Evolutionary conservation across 164 flowering plant species (phyloP), one percentile per base, ranked within the genome.

Genomic region (Protea cynaroides): DNA sequence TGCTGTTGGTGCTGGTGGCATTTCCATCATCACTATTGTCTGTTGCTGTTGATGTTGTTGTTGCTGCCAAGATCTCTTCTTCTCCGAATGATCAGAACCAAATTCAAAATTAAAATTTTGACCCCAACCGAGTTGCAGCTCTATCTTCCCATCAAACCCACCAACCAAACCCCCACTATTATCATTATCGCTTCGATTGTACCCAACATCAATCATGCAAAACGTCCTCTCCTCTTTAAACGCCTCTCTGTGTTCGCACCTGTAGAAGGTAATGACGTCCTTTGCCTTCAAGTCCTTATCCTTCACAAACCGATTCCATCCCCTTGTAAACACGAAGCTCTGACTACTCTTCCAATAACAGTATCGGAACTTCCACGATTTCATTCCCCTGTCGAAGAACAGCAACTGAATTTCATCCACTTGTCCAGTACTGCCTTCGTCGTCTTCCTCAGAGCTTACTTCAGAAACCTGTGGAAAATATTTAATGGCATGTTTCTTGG

Each of bases 331-430:
- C 29, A 91, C 96, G 65, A 56, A 89, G 65, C 96, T 91, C 65
- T 84, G 89, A 78, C 94, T 91, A 69, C 96, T 89, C 66, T 72
- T 83, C 96, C 96, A 91, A 44, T 89, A 91, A 61, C 90, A 91
- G 52, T 89, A 89, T 36, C 97, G 63, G 19, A 91, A 87, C 52
- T 78, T 81, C 94, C 96, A 91, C 4, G 55, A 8, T 66, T 70
- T 83, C 82, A 68, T 80, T 0, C 62, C 5, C 44, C 43, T 70
- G 61, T 92, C 95, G 37, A 66, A 67, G 71, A 89, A 81, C 5
- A 51, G 54, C 11, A 92, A 64, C 54, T 78, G 72, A 21, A 68
- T 21, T 2, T 80, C 86, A 0, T 76, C 74, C 13, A 51, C 55
- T 14, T 50, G n/a, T n/a, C n/a, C n/a, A n/a, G n/a, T 77, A 8